Base-by-base conservation (phyloP, 2,329 filamentous ascomycete genomes). In the Xylariales sp. region DNA sequence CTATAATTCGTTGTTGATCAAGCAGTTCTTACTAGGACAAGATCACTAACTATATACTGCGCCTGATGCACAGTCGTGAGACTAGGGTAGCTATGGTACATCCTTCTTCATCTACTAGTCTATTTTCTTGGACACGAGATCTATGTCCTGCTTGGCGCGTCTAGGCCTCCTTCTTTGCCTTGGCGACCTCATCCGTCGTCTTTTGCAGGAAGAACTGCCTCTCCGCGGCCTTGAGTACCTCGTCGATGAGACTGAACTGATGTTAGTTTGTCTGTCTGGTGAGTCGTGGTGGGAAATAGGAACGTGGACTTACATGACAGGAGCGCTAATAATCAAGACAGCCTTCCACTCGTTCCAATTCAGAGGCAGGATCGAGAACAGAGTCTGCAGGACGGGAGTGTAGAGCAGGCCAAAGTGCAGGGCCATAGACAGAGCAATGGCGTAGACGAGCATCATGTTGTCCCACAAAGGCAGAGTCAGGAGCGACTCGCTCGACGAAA, bases 401-500 rank as follows among this genome's bases (percentile, higher is more conserved):
- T 98, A 98, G 27, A 98, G 76, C 37, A 98, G 83, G 18, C 83
- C 87, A 63, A 97, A 96, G 73, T 98, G 93, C 43, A 98, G 76
- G 1, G 80, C 81, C 93, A 98, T 98, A 28, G 88, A 95, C 48
- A 98, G 71, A 9, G 78, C 74, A 59, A 98, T 95, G 48, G 93
- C 94, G 56, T 95, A 95, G 42, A 98, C 88, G 14, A 98, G 82
- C 76, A 95, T 93, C 84, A 95, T 93, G 70, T 98, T 98, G 60
- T 91, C 81, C 91, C 91, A 96, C n/a, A 98, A 73, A 8, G 90
- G 91, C 48, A 98, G 78, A 2, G 90, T 96, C 42, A 98, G 68
- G 10, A 98, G 80, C 12, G 88, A 95, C 67, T 98, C 93, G 64
- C 88, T 95, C 1, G 89, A 95, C 2, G 89, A 96, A 22, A 98